Evolutionary conservation across 2,329 filamentous ascomycete genomes (phyloP).

Genomic region (Calonectria pseudoturangicola): DNA sequence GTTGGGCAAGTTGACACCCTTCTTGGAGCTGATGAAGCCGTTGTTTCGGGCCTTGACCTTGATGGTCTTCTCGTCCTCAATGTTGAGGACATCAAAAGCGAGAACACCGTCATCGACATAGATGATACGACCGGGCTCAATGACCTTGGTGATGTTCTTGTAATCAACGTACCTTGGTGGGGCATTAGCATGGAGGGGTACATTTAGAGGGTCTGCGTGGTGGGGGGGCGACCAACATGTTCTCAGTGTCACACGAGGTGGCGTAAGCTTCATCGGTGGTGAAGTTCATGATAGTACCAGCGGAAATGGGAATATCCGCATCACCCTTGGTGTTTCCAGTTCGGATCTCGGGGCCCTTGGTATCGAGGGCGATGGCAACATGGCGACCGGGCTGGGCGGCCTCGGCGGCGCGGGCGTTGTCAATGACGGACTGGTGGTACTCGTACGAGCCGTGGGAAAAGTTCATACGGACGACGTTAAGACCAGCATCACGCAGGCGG

Average conservation of each 20-base stretch:
- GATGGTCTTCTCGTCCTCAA: slow-evolving; percentile 92
- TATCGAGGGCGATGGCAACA: slow-evolving; percentile 93
- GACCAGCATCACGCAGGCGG: slow-evolving; percentile 89
- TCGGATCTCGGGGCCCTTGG: slow-evolving; percentile 78
- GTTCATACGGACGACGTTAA: slow-evolving; percentile 99
- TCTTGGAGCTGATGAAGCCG: slow-evolving; percentile 98
- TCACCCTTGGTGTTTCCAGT: slow-evolving; percentile 85
- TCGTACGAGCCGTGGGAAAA: slow-evolving; percentile 89
- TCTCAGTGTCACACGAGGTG: slow-evolving; percentile 87
- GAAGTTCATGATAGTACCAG: slow-evolving; percentile 92
- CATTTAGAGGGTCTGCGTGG: slow-evolving; percentile 13
- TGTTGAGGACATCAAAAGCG: slow-evolving; percentile 92
- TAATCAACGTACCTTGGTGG: slow-evolving; percentile 92
- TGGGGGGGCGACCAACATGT: slow-evolving; percentile 82
- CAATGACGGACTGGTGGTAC: slow-evolving; percentile 99
- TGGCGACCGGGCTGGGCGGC: slow-evolving; percentile 85
- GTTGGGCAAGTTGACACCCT: slow-evolving; percentile 99
- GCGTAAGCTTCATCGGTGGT: slow-evolving; percentile 97
- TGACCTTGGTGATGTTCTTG: slow-evolving; percentile 99
- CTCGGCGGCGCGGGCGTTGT: slow-evolving; percentile 94
- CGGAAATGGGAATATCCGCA: slow-evolving; percentile 90
- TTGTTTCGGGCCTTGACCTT: slow-evolving; percentile 94
- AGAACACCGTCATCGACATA: slow-evolving; percentile 99
- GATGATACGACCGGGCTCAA: slow-evolving; percentile 91
- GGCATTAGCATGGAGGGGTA: slow-evolving; percentile 33